Conservation (phyloP, 2,329 filamentous ascomycete species). For the Cadophora luteo-olivacea region DNA sequence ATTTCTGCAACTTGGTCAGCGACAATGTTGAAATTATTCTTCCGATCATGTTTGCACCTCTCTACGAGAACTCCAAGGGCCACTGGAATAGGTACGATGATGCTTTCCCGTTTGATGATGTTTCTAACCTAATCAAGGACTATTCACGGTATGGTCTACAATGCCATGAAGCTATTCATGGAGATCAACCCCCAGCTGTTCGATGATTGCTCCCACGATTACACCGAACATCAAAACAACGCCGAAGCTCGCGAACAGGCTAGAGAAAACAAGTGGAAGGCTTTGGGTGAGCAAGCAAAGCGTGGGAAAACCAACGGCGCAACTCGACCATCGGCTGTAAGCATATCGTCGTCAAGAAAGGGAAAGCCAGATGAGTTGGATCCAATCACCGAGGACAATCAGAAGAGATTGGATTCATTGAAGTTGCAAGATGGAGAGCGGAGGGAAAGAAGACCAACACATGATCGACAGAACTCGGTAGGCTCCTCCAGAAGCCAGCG, state of each 20-base stretch:
- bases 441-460: conserved; percentile 57
- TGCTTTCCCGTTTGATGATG: conserved; percentile 16
- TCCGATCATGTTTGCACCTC: conserved; percentile 97
- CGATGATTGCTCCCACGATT: conserved; percentile 97
- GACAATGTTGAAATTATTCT: conserved; percentile 99
- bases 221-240: conserved; percentile 94
- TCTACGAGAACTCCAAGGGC: conserved; percentile 98
- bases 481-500: conserved; percentile 50
- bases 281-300: conserved; percentile 80
- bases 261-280: conserved; percentile 88
- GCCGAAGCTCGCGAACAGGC: conserved; percentile 83
- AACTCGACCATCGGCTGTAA: conserved; percentile 46
- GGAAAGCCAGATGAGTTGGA: conserved; percentile 77
- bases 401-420: conserved; percentile 86
- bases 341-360: conserved; percentile 48
- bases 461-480: conserved; percentile 67
- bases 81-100: conserved; percentile 91
- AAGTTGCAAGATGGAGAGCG: conserved; percentile 85
- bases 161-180: conserved; percentile 99
- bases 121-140: conserved; percentile 66
- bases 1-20: conserved; percentile 98
- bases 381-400: conserved; percentile 79
- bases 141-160: conserved; percentile 99
- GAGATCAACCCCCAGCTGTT: conserved; percentile 99
- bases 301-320: conserved; percentile 61